phyloP scores from a whole-genome alignment of 2,329 filamentous ascomycete genomes.

The Fusarium sp. region DNA sequence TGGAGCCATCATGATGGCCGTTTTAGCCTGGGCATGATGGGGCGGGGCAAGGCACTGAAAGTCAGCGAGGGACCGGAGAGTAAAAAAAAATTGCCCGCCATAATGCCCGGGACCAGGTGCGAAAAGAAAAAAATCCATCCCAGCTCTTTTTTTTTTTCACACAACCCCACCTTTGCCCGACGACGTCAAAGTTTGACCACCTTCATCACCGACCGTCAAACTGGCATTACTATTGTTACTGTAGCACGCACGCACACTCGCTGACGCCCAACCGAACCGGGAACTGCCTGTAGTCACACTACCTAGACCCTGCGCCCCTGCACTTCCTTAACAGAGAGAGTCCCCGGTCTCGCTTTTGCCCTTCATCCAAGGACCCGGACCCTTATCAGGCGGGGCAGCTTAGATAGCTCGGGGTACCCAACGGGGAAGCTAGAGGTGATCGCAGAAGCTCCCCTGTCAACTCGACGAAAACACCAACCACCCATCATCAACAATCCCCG shows the following conservation, averaged over 20 bases:
- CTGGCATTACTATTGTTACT: not conserved
- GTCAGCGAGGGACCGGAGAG: not conserved
- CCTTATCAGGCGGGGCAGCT: constrained; percentile 30
- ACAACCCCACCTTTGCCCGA: constrained; percentile 30
- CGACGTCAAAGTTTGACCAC: constrained; percentile 33
- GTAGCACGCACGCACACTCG: not conserved
- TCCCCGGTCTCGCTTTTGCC: not conserved
- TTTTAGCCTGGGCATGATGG: constrained; percentile 22
- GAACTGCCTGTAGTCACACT: not conserved
- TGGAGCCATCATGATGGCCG: constrained; percentile 26
- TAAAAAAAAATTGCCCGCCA: not conserved
- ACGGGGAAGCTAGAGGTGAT: constrained; percentile 17
- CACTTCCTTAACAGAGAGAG: not conserved
- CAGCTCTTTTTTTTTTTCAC: constrained; percentile 26
- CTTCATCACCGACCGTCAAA: constrained; percentile 13
- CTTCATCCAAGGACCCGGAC: not conserved
- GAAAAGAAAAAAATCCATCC: constrained; percentile 13
- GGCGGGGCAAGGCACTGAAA: constrained; percentile 24
- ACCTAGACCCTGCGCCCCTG: not conserved
- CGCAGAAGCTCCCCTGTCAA: constrained; percentile 20
- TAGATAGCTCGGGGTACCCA: constrained; percentile 25
- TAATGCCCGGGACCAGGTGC: not conserved
- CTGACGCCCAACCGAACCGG: constrained; percentile 9
- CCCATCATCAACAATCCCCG: constrained; percentile 12
- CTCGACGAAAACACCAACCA: constrained; percentile 21